Evolutionary conservation across 345 rosid genomes (phyloP).

Genomic region (Populus tremula): DNA sequence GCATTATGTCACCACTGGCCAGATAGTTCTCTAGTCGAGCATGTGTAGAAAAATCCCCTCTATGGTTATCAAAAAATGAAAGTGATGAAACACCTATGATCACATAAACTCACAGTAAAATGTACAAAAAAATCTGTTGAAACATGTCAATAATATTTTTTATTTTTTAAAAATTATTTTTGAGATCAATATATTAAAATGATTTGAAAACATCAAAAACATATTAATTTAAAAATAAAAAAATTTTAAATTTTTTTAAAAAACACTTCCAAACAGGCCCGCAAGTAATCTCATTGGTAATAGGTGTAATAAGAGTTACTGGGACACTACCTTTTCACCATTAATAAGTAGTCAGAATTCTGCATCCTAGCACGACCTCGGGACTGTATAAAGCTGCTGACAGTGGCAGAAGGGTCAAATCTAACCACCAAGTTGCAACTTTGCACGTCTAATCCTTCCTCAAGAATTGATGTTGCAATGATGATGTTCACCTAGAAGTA

Average conservation of each 20-base stretch:
- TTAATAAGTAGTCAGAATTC: conserved; percentile 73
- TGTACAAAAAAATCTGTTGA: not conserved
- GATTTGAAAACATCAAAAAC: no score
- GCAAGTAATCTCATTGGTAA: not conserved
- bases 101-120: not conserved
- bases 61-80: conserved; percentile 21
- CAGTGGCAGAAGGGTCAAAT: conserved; percentile 77
- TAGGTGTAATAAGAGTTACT: not conserved
- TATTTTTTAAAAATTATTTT: no score
- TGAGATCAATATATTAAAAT: no score
- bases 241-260: no score
- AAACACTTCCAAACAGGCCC: no score
- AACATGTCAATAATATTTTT: no score
- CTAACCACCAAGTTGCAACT: conserved; percentile 80
- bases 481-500: conserved; percentile 69
- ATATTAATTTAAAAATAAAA: no score
- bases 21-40: conserved; percentile 58
- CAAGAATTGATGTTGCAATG: conserved; percentile 91
- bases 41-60: conserved; percentile 50
- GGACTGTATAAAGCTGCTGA: conserved; percentile 95
- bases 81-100: not conserved
- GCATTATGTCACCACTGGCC: conserved; percentile 65
- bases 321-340: conserved; percentile 55
- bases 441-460: conserved; percentile 94
- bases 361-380: conserved; percentile 93